Evolutionary conservation across 164 flowering plant species (phyloP), one percentile per base, ranked within the genome.

Genomic region (Warburgia ugandensis): DNA sequence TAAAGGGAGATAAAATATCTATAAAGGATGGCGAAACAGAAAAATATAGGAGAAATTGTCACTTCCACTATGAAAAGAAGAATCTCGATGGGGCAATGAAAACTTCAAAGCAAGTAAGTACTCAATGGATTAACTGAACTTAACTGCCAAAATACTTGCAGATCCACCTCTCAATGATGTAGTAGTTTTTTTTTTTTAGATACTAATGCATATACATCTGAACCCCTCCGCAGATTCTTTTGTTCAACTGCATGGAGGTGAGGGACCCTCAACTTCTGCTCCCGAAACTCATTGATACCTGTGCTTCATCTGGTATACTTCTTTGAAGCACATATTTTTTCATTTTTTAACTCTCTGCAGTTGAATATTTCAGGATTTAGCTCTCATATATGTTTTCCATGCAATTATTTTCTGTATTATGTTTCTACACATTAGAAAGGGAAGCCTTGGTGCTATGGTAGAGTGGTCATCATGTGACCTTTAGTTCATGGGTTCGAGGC

Each of bases 201-300:
- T 1, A 37, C 14, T 37, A 3, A 37, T 37, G 14, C 17, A 2
- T 37, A 1, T 37, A 20, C n/a, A 20, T 37, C 14, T 37, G 16
- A 37, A 3, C 41, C 41, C 14, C 41, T 36, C 4, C 41, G 56
- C 59, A 89, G 97, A 67, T 89, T 67, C 84, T 89, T 35, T 56
- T 89, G 32, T 85, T 89, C 68, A 85, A 89, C 63, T 89, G 97
- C 74, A 83, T 79, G 91, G 87, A 78, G 6, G 77, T 78, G 46
- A 81, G 97, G 66, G 85, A 85, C 58, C 97, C 97, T 29, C 70
- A 77, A 41, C 27, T 74, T 58, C 66, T 89, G 53, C 90, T 89
- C 61, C 87, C 85, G 52, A 66, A 45, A 48, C 89, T 89, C 50
- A 66, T 83, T 56, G 63, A 46, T 35, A 77, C 81, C 5, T 89